Percentiles rank a stretch among this genome's conserved stretches.
Conservation (phyloP, 306 rosid genomes). For the Comarum palustre region DNA sequence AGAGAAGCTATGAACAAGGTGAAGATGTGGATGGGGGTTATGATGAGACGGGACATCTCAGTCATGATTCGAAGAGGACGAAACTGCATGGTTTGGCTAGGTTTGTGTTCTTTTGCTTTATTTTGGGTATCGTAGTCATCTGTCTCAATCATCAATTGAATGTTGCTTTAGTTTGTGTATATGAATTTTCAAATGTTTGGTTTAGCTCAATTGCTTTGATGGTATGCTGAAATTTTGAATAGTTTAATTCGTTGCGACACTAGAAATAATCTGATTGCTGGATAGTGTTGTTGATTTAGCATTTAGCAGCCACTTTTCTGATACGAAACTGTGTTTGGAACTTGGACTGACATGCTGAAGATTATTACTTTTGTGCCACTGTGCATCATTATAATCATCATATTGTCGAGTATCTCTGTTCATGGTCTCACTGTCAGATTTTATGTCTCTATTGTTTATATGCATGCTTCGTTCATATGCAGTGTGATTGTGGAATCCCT, state of each 20-base stretch:
- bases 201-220: constrained; percentile 8
- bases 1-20: constrained; percentile 54
- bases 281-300: not conserved
- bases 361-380: not conserved
- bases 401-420: constrained; percentile 6
- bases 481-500: constrained; percentile 88
- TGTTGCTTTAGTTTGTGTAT: not conserved
- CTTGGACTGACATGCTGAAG: not conserved
- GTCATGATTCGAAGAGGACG: constrained; percentile 51
- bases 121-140: not conserved
- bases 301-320: not conserved
- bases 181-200: too few relatives aligned
- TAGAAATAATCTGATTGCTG: not conserved
- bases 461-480: constrained; percentile 24
- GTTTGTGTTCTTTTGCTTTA: constrained; percentile 31
- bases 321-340: not conserved
- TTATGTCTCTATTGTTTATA: constrained; percentile 23
- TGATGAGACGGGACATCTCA: constrained; percentile 30
- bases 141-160: not conserved
- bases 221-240: not conserved
- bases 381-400: not conserved
- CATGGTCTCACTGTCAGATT: constrained; percentile 13
- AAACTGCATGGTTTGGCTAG: constrained; percentile 75
- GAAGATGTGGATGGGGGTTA: constrained; percentile 20
- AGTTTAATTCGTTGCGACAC: too few relatives aligned